These are phyloP conservation scores for Arctium minus DNA, from an alignment of 129 eudicot genomes.

Conservation along the genomic window DNA sequence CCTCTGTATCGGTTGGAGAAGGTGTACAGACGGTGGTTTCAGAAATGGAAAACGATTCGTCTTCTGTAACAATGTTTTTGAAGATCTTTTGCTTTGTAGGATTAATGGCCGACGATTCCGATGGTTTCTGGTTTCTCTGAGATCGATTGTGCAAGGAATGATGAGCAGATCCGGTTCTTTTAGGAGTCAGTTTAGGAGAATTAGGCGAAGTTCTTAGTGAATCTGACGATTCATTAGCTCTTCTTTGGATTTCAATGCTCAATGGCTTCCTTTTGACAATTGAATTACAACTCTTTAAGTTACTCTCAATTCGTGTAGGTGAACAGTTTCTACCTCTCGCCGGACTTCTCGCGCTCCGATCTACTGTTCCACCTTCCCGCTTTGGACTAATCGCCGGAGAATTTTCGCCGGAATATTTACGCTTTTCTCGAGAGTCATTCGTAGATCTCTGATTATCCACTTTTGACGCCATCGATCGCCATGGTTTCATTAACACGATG, in stretches of 20 bases:
- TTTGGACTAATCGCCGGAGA: conserved; percentile 40
- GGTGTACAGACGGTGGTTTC: conserved; percentile 55
- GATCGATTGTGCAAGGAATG: conserved; percentile 31
- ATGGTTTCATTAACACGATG: conserved; percentile 49
- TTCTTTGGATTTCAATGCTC: conserved; percentile 45
- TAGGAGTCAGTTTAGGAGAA: conserved; percentile 52
- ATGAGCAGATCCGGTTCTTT: conserved; percentile 31
- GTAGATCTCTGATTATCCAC: conserved; percentile 21
- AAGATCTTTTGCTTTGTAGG: conserved; percentile 28
- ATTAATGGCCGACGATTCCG: conserved; percentile 24
- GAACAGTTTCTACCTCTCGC: conserved; percentile 35
- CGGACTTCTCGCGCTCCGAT: conserved; percentile 41
- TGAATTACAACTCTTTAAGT: conserved; percentile 48
- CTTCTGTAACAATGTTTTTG: conserved; percentile 30
- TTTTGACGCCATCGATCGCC: conserved; percentile 24
- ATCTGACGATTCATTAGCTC: conserved; percentile 30
- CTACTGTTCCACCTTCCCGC: conserved; percentile 20
- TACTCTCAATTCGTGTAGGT: conserved; percentile 42
- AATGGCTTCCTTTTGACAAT: conserved; percentile 44
- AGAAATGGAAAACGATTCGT: conserved; percentile 66
- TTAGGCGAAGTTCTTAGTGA: conserved; percentile 38
- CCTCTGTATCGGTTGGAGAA: conserved; percentile 60
- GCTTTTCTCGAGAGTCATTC: conserved; percentile 20
- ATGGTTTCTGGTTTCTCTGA: conserved; percentile 40
- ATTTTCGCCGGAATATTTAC: conserved; percentile 29